Base-by-base conservation (phyloP, 352 stramenopile genomes). In the Lagenidium sp. region DNA sequence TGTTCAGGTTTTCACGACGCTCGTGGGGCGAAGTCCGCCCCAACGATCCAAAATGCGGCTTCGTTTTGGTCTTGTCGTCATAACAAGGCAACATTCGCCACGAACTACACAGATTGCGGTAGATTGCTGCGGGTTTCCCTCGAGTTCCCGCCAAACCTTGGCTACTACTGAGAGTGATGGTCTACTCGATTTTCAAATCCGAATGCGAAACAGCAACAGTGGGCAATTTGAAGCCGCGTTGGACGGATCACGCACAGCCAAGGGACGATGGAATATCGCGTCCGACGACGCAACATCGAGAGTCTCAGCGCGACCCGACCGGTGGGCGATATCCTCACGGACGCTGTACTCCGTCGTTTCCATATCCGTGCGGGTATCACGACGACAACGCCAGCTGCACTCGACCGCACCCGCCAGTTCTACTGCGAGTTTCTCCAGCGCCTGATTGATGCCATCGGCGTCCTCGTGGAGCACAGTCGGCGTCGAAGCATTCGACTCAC, bases 321-420 rank as follows among this genome's bases (percentile, higher is more conserved):
- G 8, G 21, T 21, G 20, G 36, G 18, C 18, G 54, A 63, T 4
- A 49, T 60, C 15, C 44, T 89, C 25, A 53, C 69, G 0, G 65
- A 84, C 28, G 63, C 60, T 1, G 15, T 65, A 13, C 39, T 93
- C 26, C 80, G 71, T 6, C 70, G 77, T 11, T 93, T 93, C 61
- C 57, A 82, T 11, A 37, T 84, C 26, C 75, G 77, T 36, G 80
- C 77, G 1, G 80, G 80, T 19, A 83, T 90, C 49, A 60, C 63
- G 38, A 57, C 44, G 11, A 74, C 64, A 35, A 82, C 75, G 6
- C 22, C 50, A n/a, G 51, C 52, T 29, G 58, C 65, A 1, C 42
- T 70, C 2, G 41, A 35, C 1, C 49, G 68, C 18, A 71, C 79
- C 22, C 67, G 73, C 19, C 46, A 65, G 25, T 66, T 74, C 37